Evolutionary conservation across 441 rosid species (phyloP), one percentile per base, ranked within the genome.

Genomic region (Populus hybrid): DNA sequence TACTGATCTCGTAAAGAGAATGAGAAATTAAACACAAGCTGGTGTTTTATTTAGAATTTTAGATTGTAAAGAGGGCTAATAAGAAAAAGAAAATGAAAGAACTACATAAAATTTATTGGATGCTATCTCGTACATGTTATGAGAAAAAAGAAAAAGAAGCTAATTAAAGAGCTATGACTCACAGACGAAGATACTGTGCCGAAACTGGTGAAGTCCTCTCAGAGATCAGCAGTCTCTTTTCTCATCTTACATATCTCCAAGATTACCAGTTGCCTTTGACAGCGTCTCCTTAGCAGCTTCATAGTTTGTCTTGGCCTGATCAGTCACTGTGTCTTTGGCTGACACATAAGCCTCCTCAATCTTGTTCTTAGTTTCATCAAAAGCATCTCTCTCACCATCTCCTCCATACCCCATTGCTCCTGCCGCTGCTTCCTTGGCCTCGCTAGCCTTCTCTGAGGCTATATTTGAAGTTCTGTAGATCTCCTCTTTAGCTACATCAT

Each of bases 221-320:
- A 86, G 77, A 84, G 87, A 77, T 86, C 90, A 21, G 76, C 67
- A 12, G 10, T 28, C 14, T 38, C 81, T 69, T 71, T 71, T 77
- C 87, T 83, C 88, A 81, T 36, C 73, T 34, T 34, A 34, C 7
- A 86, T 78, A 6, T 75, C 76, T 75, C 91, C 97, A 34, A 90
- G 36, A 69, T 87, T 84, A 26, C 79, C 84, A 0, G 87, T 61
- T 2, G 90, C 89, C 28, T 81, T 38, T 0, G 93, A 92, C 75
- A 90, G 85, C 67, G 70, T 87, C 73, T 91, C 93, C 77, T 90
- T 90, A 1, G 89, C 93, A 57, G 80, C 81, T 72, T 86, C 93
- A 75, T 86, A 87, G 14, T 16, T 68, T 59, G 71, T 75, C 84
- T 82, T 88, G 24, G 78, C 81, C n/a, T 88, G 67, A 46, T 78